A percentile compares a stretch with the other conserved stretches of the same genome.
Conservation (phyloP, 2,329 filamentous ascomycete genomes). For the Cordyceps fumosorosea region DNA sequence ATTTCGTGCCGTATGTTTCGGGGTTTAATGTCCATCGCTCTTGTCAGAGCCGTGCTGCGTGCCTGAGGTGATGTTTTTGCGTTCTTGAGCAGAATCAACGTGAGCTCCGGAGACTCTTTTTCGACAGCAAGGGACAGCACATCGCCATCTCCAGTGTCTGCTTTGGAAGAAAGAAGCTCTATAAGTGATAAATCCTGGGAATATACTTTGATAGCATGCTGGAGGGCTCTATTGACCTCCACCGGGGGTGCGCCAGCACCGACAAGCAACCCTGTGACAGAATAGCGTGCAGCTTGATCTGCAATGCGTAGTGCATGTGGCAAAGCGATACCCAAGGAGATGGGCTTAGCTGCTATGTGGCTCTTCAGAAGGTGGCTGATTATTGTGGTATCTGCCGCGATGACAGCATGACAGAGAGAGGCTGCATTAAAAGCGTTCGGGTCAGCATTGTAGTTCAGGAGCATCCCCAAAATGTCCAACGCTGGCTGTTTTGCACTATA, state of each 20-base stretch:
- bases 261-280: slow-evolving; percentile 44
- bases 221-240: slow-evolving; percentile 46
- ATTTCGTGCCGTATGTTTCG: slow-evolving; percentile 35
- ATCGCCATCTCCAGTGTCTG: slow-evolving; percentile 44
- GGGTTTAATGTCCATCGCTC: slow-evolving; percentile 36
- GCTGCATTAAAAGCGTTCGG: slow-evolving; percentile 47
- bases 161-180: slow-evolving; percentile 35
- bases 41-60: slow-evolving; percentile 36
- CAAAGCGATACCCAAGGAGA: slow-evolving; percentile 42
- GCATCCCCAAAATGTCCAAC: slow-evolving; percentile 37
- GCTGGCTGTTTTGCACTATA: slow-evolving; percentile 31
- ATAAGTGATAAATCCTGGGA: slow-evolving; percentile 44
- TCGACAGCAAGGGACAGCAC: slow-evolving; percentile 41
- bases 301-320: slow-evolving; percentile 45
- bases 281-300: slow-evolving; percentile 44
- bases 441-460: slow-evolving; percentile 47
- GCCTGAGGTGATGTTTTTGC: slow-evolving; percentile 28
- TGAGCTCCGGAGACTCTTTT: slow-evolving; percentile 37
- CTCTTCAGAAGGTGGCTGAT: slow-evolving; percentile 42
- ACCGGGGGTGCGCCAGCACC: slow-evolving; percentile 39
- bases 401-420: slow-evolving; percentile 45
- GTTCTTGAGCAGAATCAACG: slow-evolving; percentile 37
- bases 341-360: slow-evolving; percentile 29
- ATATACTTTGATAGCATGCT: slow-evolving; percentile 42
- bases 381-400: slow-evolving; percentile 36